phyloP scores from a whole-genome alignment of 2,329 filamentous ascomycete genomes.

The Monilinia vaccinii-corymbosi region DNA sequence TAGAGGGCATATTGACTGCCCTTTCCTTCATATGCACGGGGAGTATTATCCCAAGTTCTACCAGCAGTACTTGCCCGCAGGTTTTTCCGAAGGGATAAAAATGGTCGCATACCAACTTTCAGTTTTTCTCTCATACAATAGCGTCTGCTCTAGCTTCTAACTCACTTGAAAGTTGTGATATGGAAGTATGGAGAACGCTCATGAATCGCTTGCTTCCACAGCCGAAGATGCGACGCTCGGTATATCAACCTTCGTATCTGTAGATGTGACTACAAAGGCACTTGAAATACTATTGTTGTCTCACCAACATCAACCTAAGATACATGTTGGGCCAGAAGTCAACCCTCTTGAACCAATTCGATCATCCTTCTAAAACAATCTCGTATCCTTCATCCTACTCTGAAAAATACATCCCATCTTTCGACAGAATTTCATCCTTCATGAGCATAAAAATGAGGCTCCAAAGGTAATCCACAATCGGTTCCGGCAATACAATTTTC shows the following conservation, averaged over 20 bases:
- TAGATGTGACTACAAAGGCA: neutral
- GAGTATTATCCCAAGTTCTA: neutral
- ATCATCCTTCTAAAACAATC: neutral
- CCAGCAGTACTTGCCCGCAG: neutral
- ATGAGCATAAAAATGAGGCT: neutral
- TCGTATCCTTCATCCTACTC: neutral
- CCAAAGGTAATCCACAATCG: neutral
- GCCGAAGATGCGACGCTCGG: neutral
- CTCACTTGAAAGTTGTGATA: neutral
- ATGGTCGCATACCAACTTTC: neutral
- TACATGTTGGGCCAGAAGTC: neutral
- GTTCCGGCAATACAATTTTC: neutral
- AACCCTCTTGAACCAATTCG: neutral
- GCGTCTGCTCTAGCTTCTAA: neutral
- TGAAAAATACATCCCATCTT: no score
- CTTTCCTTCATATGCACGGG: neutral
- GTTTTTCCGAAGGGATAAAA: neutral
- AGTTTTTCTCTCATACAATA: neutral
- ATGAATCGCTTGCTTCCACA: neutral
- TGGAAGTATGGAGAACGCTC: neutral
- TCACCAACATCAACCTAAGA: neutral
- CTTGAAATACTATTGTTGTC: neutral
- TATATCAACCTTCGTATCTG: neutral
- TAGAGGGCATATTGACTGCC: neutral
- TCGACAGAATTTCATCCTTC: neutral